Conservation (phyloP, 345 rosid genomes). For the Kernera saxatilis region DNA sequence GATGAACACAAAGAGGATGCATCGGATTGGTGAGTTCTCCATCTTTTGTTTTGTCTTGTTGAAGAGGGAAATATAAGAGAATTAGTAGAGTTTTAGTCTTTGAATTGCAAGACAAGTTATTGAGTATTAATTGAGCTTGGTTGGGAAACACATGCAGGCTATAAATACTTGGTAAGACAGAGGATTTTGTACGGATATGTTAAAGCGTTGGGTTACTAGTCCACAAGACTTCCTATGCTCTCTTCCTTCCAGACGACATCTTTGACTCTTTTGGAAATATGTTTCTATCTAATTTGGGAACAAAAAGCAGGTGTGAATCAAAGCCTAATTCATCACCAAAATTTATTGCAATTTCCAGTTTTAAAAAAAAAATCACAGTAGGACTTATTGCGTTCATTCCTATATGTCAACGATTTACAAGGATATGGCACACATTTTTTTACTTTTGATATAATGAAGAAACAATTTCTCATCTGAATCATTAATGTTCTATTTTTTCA, state of each 20-base stretch:
- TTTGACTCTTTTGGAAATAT: slow-evolving; percentile 14
- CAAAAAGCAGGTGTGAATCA: slow-evolving; percentile 12
- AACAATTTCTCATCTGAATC: neutral
- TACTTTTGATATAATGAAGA: neutral
- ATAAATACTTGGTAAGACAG: slow-evolving; percentile 14
- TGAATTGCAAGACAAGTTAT: neutral
- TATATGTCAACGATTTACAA: neutral
- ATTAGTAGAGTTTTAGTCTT: neutral
- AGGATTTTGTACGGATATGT: slow-evolving; percentile 3
- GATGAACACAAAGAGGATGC: slow-evolving; percentile 13
- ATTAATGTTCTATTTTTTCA: neutral
- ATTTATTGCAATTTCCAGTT: neutral
- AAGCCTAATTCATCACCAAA: slow-evolving; percentile 14
- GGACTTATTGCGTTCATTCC: slow-evolving; percentile 2
- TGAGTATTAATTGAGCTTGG: neutral
- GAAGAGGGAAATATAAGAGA: neutral
- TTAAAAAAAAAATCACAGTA: neutral
- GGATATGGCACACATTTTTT: slow-evolving; percentile 10
- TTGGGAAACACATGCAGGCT: slow-evolving; percentile 15
- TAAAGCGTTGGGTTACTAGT: slow-evolving; percentile 5
- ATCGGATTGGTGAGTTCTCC: neutral
- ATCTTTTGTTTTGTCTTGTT: slow-evolving; percentile 4
- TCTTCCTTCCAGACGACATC: slow-evolving; percentile 18
- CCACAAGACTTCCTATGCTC: slow-evolving; percentile 10
- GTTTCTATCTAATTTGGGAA: neutral